A percentile compares a stretch with the other conserved stretches of the same genome.
Evolutionary conservation across 164 flowering plant species (phyloP).

Genomic region (Liquidambar formosana): DNA sequence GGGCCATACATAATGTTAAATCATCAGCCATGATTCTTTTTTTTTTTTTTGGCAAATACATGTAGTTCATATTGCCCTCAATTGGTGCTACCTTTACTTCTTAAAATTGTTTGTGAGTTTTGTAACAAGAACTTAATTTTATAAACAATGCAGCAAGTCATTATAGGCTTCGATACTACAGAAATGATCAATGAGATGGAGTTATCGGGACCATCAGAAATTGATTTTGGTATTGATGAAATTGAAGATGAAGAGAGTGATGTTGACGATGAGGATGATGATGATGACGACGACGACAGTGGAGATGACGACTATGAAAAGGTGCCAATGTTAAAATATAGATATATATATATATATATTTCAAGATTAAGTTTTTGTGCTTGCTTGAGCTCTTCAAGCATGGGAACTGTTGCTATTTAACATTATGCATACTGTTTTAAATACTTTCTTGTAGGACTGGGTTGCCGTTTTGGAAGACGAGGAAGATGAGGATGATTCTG

Average conservation of each 20-base stretch:
- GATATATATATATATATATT: not conserved
- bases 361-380: not conserved
- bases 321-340: too few relatives aligned
- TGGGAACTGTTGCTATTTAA: not conserved
- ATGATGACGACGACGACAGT: slow-evolving; percentile 50
- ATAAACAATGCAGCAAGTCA: slow-evolving; percentile 68
- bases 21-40: too few relatives aligned
- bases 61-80: not conserved
- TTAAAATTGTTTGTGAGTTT: not conserved
- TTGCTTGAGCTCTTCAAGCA: not conserved
- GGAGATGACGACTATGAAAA: slow-evolving; percentile 39
- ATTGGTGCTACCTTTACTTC: not conserved
- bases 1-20: too few relatives aligned
- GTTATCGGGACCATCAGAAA: slow-evolving; percentile 50
- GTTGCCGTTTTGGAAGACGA: slow-evolving; percentile 65
- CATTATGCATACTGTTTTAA: slow-evolving; percentile 1
- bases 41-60: too few relatives aligned
- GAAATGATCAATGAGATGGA: slow-evolving; percentile 81
- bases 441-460: slow-evolving; percentile 61
- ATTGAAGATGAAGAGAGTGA: slow-evolving; percentile 65
- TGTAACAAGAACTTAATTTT: slow-evolving; percentile 5
- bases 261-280: slow-evolving; percentile 51
- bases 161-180: slow-evolving; percentile 71
- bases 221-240: slow-evolving; percentile 71
- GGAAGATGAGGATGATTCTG: slow-evolving; percentile 61